Percentiles rank a stretch among this genome's conserved stretches.
phyloP scores from a whole-genome alignment of 805 yeast genomes.

The Ascoidea rubescens region DNA sequence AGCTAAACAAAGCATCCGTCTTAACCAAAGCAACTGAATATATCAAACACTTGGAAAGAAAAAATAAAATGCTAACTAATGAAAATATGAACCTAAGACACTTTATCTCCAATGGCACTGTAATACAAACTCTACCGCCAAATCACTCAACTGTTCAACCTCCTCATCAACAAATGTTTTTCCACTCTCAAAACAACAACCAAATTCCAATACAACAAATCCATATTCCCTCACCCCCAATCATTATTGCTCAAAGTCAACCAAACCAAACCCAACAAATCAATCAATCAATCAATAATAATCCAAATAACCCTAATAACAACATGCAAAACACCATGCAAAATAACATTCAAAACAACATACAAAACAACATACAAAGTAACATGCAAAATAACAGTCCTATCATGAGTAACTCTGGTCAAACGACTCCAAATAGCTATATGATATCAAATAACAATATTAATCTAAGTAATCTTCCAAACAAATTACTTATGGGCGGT shows the following conservation, averaged over 20 bases:
- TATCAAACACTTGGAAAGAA: constrained; percentile 53
- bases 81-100: constrained; percentile 37
- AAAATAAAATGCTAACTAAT: constrained; percentile 33
- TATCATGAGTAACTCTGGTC: neutral
- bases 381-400: neutral
- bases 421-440: neutral
- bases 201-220: neutral
- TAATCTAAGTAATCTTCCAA: constrained; percentile 12
- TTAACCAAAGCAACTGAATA: constrained; percentile 71
- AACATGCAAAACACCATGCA: too few relatives aligned
- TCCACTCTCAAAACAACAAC: neutral
- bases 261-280: neutral
- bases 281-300: neutral
- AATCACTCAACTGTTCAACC: neutral
- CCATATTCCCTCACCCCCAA: neutral
- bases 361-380: neutral
- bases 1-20: constrained; percentile 67
- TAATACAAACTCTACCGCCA: too few relatives aligned
- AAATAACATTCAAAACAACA: neutral
- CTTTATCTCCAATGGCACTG: neutral
- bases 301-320: neutral
- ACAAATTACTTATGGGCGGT: constrained; percentile 31
- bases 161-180: constrained; percentile 1
- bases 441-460: neutral
- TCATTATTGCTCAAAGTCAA: neutral